phyloP scores from a whole-genome alignment of 495 filamentous ascomycete genomes.

The Trichoderma parareesei region DNA sequence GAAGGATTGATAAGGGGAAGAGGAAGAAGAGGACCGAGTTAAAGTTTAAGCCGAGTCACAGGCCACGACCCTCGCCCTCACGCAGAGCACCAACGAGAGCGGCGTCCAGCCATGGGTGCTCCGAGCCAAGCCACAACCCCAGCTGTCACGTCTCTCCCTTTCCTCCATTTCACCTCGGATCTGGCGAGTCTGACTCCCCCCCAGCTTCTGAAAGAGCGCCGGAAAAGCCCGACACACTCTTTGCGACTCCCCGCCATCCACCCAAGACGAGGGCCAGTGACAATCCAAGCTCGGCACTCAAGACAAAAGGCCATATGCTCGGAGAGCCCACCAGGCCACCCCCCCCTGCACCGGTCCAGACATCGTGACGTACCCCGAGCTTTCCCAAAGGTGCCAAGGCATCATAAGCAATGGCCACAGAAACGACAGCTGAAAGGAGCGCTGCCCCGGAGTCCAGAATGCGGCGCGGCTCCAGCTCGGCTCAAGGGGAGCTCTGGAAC shows the following conservation, averaged over 20 bases:
- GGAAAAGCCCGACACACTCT: constrained; percentile 3
- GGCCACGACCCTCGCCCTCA: neutral
- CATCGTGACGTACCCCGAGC: constrained; percentile 4
- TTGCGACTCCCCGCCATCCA: neutral
- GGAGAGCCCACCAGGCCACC: neutral
- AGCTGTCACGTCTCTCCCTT: neutral
- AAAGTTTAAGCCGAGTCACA: constrained; percentile 13
- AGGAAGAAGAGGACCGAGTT: constrained; percentile 12
- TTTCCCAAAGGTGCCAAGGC: neutral
- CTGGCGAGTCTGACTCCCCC: neutral
- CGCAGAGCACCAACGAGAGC: neutral
- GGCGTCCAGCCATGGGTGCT: constrained; percentile 1
- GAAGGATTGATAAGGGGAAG: constrained; percentile 14
- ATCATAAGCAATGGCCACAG: neutral
- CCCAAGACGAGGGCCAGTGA: neutral
- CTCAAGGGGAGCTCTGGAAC: neutral
- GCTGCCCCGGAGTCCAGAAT: neutral
- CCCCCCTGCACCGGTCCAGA: neutral
- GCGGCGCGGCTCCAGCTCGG: constrained; percentile 9
- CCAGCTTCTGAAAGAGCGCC: neutral
- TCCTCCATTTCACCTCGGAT: constrained; percentile 8
- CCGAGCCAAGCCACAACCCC: neutral
- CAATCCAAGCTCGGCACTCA: neutral
- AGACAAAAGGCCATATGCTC: neutral
- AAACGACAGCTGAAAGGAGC: too few species aligned